Percentiles rank a stretch among this genome's conserved stretches.
These are phyloP conservation scores for Aureobasidium sp. DNA, from an alignment of 2,329 filamentous ascomycete species.

Conservation along the genomic window DNA sequence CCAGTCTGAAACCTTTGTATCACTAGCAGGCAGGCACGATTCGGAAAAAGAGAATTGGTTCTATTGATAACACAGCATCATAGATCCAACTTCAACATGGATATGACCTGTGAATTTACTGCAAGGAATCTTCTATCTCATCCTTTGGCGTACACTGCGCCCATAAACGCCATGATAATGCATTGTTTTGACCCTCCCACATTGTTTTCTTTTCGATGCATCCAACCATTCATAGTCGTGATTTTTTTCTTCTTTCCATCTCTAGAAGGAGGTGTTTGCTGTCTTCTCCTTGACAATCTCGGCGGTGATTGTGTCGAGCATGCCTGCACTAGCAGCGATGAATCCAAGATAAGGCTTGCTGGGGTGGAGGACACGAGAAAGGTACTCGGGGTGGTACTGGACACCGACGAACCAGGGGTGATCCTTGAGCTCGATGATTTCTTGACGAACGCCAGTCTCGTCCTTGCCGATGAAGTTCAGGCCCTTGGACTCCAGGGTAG, in stretches of 20 bases:
- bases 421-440: conserved; percentile 71
- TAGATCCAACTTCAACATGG: not conserved
- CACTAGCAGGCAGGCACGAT: not conserved
- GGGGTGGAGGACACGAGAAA: conserved; percentile 64
- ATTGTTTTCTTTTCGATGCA: not conserved
- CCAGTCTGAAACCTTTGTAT: not conserved
- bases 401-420: conserved; percentile 80
- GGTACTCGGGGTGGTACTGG: conserved; percentile 84
- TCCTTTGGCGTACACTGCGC: not conserved
- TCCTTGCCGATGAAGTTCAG: conserved; percentile 74
- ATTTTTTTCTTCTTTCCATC: not conserved
- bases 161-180: conserved; percentile 2
- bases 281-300: conserved; percentile 15
- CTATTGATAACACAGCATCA: not conserved
- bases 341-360: conserved; percentile 75
- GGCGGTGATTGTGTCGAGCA: conserved; percentile 44
- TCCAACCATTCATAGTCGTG: conserved; percentile 9
- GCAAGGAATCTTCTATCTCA: not conserved
- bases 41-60: not conserved
- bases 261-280: conserved; percentile 14
- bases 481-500: conserved; percentile 57
- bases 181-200: not conserved
- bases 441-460: conserved; percentile 68
- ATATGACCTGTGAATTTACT: not conserved
- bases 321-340: conserved; percentile 65